Percentiles rank a stretch among this genome's conserved stretches.
phyloP scores from a whole-genome alignment of 179 eudicot genomes.

The Silene coronaria region DNA sequence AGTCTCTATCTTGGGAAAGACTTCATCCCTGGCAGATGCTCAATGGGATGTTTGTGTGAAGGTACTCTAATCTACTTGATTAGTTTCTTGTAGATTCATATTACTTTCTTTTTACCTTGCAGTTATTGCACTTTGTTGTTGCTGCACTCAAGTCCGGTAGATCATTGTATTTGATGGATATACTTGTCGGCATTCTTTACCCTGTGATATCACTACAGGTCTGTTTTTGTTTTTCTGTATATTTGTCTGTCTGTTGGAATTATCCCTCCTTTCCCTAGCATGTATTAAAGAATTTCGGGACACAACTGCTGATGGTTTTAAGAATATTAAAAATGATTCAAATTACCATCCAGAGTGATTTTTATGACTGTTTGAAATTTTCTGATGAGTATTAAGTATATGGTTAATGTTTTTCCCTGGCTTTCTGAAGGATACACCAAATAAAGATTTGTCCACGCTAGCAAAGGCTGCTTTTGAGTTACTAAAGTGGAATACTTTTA shows the following conservation, averaged over 20 bases:
- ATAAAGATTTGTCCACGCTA: slow-evolving; percentile 85
- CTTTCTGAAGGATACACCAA: slow-evolving; percentile 75
- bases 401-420: slow-evolving; percentile 11
- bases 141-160: slow-evolving; percentile 94
- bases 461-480: slow-evolving; percentile 97
- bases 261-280: neutral
- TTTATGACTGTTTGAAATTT: neutral
- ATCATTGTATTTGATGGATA: slow-evolving; percentile 68
- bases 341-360: neutral
- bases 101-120: slow-evolving; percentile 24
- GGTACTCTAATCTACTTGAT: slow-evolving; percentile 4
- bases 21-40: neutral
- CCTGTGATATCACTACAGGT: slow-evolving; percentile 97
- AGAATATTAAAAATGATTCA: neutral
- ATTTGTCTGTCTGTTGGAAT: neutral
- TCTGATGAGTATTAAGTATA: slow-evolving; percentile 6
- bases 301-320: neutral
- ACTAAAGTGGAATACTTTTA: slow-evolving; percentile 74
- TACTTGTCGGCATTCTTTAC: slow-evolving; percentile 72
- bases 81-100: slow-evolving; percentile 13
- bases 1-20: slow-evolving; percentile 12
- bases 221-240: slow-evolving; percentile 17
- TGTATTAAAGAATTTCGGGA: neutral
- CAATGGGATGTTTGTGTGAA: slow-evolving; percentile 5
- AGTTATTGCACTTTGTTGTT: slow-evolving; percentile 86